phyloP scores from a whole-genome alignment of 192 early-diverging fungal species.

The Pecoramyces ruminantium region DNA sequence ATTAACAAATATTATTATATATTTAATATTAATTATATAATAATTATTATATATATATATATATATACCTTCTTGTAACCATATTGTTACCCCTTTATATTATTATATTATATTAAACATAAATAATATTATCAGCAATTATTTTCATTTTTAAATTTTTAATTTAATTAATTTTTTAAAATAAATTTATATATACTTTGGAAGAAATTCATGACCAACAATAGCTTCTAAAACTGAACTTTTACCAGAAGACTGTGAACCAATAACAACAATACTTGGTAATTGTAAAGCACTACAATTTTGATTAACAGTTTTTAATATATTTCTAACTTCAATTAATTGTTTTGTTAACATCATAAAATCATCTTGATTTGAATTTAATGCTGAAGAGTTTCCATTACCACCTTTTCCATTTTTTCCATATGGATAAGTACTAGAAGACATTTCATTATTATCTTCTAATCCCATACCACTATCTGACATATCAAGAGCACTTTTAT shows the following conservation, averaged over 20 bases:
- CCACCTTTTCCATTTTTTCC: not conserved
- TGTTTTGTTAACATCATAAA: conserved; percentile 80
- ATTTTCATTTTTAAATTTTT: too few relatives aligned
- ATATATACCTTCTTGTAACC: conserved; percentile 1
- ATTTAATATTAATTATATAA: too few relatives aligned
- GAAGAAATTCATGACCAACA: conserved; percentile 69
- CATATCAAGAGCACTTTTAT: not conserved
- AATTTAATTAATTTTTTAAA: too few relatives aligned
- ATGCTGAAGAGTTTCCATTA: not conserved
- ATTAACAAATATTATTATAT: too few relatives aligned
- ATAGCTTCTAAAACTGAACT: conserved; percentile 75
- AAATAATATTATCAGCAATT: too few relatives aligned
- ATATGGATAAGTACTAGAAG: not conserved
- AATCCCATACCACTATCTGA: not conserved
- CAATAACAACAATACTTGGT: conserved; percentile 77
- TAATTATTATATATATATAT: too few relatives aligned
- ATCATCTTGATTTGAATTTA: conserved; percentile 25
- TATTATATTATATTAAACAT: not conserved
- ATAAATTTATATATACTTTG: conserved; percentile 49
- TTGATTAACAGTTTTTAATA: conserved; percentile 67
- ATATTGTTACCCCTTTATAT: not conserved
- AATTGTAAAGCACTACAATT: conserved; percentile 52
- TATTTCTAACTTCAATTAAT: conserved; percentile 85
- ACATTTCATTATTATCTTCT: not conserved
- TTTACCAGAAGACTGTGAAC: conserved; percentile 73